Base-by-base conservation (phyloP, 163 green algal genomes). In the Chlorella variabilis region DNA sequence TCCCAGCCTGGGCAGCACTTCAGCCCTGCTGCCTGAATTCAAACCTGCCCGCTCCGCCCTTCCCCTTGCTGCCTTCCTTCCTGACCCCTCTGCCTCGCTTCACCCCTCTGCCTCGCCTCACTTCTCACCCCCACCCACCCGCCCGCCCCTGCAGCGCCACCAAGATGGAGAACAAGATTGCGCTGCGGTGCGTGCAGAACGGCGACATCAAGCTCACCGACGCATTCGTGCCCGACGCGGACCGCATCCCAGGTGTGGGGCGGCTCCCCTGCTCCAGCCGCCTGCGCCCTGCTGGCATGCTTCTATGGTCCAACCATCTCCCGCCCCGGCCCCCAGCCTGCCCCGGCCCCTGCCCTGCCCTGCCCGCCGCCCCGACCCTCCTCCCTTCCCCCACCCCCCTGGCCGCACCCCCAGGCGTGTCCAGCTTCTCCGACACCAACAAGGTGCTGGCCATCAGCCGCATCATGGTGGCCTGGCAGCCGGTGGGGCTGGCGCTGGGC, bases 401-500 rank as follows among this genome's bases (percentile, higher is more conserved):
- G 29, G 8, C 20, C n/a, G 29, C 20, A 25, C 20, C 17, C 39
- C 45, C 77, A 83, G 95, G 94, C 20, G 92, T 98, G 54, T 81
- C 88, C 58, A 94, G 87, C n/a, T 98, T 98, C 83, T 76, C 87
- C 54, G 91, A 93, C 84, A 93, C 90, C 3, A 91, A 87, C 78
- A 91, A 91, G 69, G 85, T 98, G 45, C 89, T 98, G 76, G 92
- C 92, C 38, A 92, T 96, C 61, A 94, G 86, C 36, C 92, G 96
- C 78, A 90, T 98, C 58, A 98, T 98, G 96, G 96, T 99, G 51
- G 93, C 93, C 25, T 99, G 96, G 96, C 94, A 98, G 90, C 95
- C 95, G 1, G 91, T 99, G 41, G 96, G 93, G 48, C 89, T 97
- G 31, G 86, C 85, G 7, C 65, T 86, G 77, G 90, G 89, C 27